Evolutionary conservation across 495 filamentous ascomycete genomes (phyloP).

Genomic region (Lophiostoma macrostomum): DNA sequence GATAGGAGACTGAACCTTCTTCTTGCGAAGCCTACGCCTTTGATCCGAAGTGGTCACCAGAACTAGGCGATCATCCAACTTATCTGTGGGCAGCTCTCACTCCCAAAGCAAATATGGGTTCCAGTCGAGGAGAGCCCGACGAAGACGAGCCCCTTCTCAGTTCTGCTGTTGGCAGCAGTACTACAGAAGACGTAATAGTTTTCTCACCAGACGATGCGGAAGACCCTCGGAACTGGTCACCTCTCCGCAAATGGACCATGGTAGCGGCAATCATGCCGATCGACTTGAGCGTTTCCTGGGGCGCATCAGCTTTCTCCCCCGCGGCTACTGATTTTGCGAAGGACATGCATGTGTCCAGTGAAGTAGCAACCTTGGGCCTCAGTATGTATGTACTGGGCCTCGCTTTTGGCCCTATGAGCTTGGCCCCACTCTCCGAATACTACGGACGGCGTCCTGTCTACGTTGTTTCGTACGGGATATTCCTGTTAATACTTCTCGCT

Average conservation of each 20-base stretch:
- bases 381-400: constrained; percentile 35
- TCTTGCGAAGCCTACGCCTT: too few relatives aligned
- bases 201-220: constrained; percentile 43
- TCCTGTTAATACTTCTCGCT: constrained; percentile 5
- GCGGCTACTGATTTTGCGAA: constrained; percentile 39
- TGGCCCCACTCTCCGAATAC: constrained; percentile 30
- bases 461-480: constrained; percentile 37
- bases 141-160: background rate
- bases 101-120: too few relatives aligned
- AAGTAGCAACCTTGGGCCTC: constrained; percentile 42
- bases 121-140: background rate
- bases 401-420: constrained; percentile 32
- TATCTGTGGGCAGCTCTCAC: too few relatives aligned
- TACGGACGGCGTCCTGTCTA: constrained; percentile 41
- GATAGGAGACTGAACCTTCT: too few relatives aligned
- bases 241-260: constrained; percentile 49
- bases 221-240: constrained; percentile 50
- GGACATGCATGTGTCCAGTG: constrained; percentile 9
- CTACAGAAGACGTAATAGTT: constrained; percentile 9
- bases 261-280: constrained; percentile 17
- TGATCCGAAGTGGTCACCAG: too few relatives aligned
- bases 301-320: constrained; percentile 36
- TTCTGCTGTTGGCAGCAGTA: background rate
- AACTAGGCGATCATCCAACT: too few relatives aligned
- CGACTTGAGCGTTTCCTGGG: constrained; percentile 39